Percentiles rank a stretch among this genome's conserved stretches.
phyloP scores from a whole-genome alignment of 1,284 basidiomycete species.

The Fomitopsis betulina region DNA sequence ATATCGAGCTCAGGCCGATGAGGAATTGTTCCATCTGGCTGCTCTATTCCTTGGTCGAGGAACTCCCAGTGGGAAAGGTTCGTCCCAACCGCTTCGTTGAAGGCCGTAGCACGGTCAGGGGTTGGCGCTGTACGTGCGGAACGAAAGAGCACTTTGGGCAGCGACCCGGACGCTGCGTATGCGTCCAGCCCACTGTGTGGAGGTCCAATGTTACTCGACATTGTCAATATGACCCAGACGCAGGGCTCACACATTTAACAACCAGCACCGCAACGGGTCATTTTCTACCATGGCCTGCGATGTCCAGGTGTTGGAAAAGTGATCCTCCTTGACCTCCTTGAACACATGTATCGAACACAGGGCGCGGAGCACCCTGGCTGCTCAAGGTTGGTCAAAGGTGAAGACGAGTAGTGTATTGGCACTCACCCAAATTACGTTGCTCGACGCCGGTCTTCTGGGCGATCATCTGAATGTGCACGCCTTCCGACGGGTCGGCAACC shows the following conservation, averaged over 20 bases:
- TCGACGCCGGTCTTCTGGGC: conserved; percentile 1
- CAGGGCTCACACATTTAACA: conserved; percentile 1
- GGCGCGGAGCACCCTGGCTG: conserved; percentile 10
- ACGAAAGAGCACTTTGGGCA: conserved; percentile 10
- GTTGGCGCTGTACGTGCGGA: background rate
- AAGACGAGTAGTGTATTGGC: too few species aligned
- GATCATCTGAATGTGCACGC: conserved; percentile 8
- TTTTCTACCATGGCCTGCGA: conserved; percentile 7
- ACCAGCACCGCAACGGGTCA: conserved; percentile 7
- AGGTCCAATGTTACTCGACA: background rate
- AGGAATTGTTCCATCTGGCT: conserved; percentile 5
- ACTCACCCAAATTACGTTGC: conserved; percentile 10
- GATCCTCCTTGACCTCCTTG: conserved; percentile 5
- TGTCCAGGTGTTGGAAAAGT: conserved; percentile 11
- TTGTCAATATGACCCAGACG: background rate
- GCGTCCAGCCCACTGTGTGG: conserved; percentile 1
- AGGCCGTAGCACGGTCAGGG: conserved; percentile 4
- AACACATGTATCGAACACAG: conserved; percentile 12
- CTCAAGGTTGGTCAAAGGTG: background rate
- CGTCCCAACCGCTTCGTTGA: conserved; percentile 7
- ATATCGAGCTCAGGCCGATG: conserved; percentile 7
- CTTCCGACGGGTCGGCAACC: conserved; percentile 5
- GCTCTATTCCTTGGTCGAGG: conserved; percentile 7
- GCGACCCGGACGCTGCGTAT: conserved; percentile 8
- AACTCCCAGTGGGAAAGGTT: conserved; percentile 9